Conservation (phyloP, 768 basidiomycete genomes). For the Postia placenta region DNA sequence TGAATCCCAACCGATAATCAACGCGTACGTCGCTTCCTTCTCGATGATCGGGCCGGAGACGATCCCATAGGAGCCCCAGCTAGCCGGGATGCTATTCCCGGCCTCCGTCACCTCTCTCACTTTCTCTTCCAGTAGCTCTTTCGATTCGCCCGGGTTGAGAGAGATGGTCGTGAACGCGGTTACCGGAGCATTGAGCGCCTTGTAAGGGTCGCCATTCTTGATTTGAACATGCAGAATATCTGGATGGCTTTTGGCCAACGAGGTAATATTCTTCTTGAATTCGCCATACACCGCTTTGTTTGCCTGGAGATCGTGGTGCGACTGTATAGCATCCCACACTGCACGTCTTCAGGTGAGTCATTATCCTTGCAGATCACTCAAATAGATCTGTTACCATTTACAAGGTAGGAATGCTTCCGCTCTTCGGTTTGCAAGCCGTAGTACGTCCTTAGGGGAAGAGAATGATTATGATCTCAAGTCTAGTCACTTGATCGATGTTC, state of each 20-base stretch:
- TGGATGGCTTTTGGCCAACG: slow-evolving; percentile 1
- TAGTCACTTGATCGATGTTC: no score
- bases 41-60: slow-evolving; percentile 10
- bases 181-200: slow-evolving; percentile 9
- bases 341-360: background rate
- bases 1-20: slow-evolving; percentile 10
- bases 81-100: slow-evolving; percentile 1
- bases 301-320: slow-evolving; percentile 1
- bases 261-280: background rate
- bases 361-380: no score
- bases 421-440: slow-evolving; percentile 15
- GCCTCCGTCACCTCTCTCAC: slow-evolving; percentile 1
- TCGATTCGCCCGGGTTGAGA: slow-evolving; percentile 4
- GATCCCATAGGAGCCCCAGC: background rate
- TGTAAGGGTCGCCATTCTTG: slow-evolving; percentile 8
- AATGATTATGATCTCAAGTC: background rate
- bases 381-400: slow-evolving; percentile 14
- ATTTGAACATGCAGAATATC: slow-evolving; percentile 4
- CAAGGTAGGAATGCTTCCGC: slow-evolving; percentile 8
- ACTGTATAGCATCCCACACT: slow-evolving; percentile 12
- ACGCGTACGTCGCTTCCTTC: background rate
- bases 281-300: slow-evolving; percentile 5
- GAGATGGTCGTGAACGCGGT: slow-evolving; percentile 9
- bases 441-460: slow-evolving; percentile 8
- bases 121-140: slow-evolving; percentile 1